Evolutionary conservation across 768 basidiomycete species (phyloP).

Genomic region (Polyporus arcularius): DNA sequence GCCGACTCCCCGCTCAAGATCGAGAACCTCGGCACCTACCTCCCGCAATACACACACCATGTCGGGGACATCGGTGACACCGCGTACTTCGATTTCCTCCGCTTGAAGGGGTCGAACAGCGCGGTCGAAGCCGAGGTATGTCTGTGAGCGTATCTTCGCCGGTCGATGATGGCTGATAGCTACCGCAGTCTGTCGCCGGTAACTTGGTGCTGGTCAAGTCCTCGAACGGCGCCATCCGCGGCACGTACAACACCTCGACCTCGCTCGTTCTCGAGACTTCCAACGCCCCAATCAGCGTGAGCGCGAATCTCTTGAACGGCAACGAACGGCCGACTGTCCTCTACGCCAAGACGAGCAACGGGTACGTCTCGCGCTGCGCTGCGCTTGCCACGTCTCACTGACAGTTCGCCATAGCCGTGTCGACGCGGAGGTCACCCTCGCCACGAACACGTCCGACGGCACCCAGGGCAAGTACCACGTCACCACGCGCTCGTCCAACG

Average conservation of each 20-base stretch:
- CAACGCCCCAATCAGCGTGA: conserved; percentile 36
- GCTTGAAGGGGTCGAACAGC: conserved; percentile 25
- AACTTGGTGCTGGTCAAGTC: conserved; percentile 27
- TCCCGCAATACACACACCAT: conserved; percentile 32
- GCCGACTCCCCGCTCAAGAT: conserved; percentile 24
- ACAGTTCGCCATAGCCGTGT: conserved; percentile 31
- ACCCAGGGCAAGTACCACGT: conserved; percentile 37
- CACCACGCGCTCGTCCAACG: conserved; percentile 31
- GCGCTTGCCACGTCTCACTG: background rate
- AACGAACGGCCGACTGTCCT: conserved; percentile 32
- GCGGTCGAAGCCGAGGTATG: conserved; percentile 33
- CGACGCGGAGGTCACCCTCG: conserved; percentile 34
- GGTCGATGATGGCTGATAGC: background rate
- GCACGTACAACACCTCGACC: conserved; percentile 36
- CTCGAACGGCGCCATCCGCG: conserved; percentile 37
- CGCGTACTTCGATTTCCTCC: conserved; percentile 31
- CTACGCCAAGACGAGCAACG: conserved; percentile 41
- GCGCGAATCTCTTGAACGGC: conserved; percentile 28
- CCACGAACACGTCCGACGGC: conserved; percentile 25
- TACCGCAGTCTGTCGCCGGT: conserved; percentile 34
- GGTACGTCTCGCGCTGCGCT: conserved; percentile 31
- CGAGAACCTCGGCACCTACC: conserved; percentile 29
- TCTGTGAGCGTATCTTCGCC: background rate
- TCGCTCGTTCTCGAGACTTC: conserved; percentile 34
- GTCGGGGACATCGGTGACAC: conserved; percentile 31